Evolutionary conservation across 164 flowering plant genomes (phyloP).

Genomic region (Dillenia turbinata): DNA sequence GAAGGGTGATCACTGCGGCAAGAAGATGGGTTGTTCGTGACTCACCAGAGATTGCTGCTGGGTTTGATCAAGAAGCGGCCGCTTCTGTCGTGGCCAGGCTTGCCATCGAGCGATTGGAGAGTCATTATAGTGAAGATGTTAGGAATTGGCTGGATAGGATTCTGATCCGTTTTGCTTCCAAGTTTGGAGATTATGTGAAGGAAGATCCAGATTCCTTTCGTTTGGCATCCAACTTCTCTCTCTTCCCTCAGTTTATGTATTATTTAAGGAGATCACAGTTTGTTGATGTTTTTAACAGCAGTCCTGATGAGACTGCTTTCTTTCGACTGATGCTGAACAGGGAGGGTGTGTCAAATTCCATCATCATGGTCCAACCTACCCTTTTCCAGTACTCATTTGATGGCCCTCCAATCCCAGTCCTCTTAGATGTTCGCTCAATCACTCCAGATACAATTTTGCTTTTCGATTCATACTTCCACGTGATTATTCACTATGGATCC

Average conservation of each 20-base stretch:
- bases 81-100: conserved; percentile 89
- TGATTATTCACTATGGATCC: conserved; percentile 85
- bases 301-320: conserved; percentile 89
- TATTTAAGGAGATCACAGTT: conserved; percentile 90
- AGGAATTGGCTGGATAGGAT: conserved; percentile 78
- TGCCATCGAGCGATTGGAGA: conserved; percentile 62
- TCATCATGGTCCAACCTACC: conserved; percentile 89
- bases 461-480: conserved; percentile 81
- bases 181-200: conserved; percentile 78
- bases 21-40: conserved; percentile 78
- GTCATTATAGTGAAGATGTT: conserved; percentile 58
- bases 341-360: conserved; percentile 74
- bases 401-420: conserved; percentile 83
- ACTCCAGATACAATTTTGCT: conserved; percentile 78
- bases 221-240: conserved; percentile 71
- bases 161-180: conserved; percentile 61
- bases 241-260: conserved; percentile 91
- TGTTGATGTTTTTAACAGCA: conserved; percentile 72
- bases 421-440: conserved; percentile 73
- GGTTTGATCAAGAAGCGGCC: conserved; percentile 97
- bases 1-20: conserved; percentile 84
- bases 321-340: conserved; percentile 72
- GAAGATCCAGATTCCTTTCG: conserved; percentile 92
- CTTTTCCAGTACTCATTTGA: conserved; percentile 80
- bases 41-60: conserved; percentile 69